Evolutionary conservation across 768 basidiomycete genomes (phyloP).

Genomic region (Podaxis sp.): DNA sequence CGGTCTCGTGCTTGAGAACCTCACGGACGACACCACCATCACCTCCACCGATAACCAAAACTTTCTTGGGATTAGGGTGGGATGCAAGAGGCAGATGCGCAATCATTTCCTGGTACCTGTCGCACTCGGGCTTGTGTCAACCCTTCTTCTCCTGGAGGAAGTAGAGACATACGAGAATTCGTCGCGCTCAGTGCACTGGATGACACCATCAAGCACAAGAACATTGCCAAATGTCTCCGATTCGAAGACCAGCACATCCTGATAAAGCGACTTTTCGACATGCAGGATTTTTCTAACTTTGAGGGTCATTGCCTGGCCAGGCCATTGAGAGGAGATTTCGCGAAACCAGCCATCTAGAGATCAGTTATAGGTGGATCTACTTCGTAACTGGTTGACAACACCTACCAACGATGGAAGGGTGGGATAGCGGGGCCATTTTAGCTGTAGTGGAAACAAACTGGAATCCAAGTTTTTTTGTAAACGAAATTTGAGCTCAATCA

Average conservation of each 20-base stretch:
- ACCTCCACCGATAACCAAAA: conserved; percentile 97
- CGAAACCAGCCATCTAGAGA: conserved; percentile 88
- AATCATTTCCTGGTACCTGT: conserved; percentile 98
- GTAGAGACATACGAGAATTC: conserved; percentile 82
- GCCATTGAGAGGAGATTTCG: conserved; percentile 95
- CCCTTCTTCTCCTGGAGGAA: background rate
- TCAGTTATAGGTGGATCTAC: background rate
- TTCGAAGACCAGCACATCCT: conserved; percentile 97
- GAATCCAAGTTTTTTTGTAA: background rate
- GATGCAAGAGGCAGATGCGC: conserved; percentile 93
- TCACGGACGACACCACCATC: conserved; percentile 98
- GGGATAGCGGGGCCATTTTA: conserved; percentile 54
- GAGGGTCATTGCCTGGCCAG: conserved; percentile 95
- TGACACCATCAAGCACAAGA: conserved; percentile 89
- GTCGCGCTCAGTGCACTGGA: conserved; percentile 97
- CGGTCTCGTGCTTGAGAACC: conserved; percentile 89
- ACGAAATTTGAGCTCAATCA: conserved; percentile 1
- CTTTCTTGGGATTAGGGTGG: conserved; percentile 94
- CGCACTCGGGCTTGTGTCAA: background rate
- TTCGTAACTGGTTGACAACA: background rate
- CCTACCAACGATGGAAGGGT: conserved; percentile 55
- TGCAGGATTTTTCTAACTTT: conserved; percentile 96
- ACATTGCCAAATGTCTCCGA: conserved; percentile 98
- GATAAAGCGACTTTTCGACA: conserved; percentile 88
- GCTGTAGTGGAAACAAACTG: background rate